Evolutionary conservation across 495 filamentous ascomycete genomes (phyloP).

Genomic region (Podospora tetraspora): DNA sequence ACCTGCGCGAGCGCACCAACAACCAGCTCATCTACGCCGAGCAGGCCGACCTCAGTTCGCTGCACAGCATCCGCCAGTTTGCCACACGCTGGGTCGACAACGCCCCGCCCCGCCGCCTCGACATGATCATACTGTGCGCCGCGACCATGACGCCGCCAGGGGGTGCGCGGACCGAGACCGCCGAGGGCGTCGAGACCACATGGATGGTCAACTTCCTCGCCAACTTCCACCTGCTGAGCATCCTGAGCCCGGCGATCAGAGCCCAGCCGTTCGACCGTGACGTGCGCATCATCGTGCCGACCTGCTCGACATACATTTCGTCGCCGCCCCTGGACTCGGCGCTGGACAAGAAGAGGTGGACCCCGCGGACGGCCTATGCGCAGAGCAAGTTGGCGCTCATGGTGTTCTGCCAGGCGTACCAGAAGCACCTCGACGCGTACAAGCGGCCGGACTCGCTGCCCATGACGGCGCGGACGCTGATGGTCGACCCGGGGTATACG

Average conservation of each 20-base stretch:
- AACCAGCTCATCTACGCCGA: conserved; percentile 94
- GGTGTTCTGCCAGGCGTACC: conserved; percentile 79
- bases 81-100: conserved; percentile 99
- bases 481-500: conserved; percentile 78
- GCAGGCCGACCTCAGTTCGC: conserved; percentile 79
- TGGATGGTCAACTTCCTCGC: conserved; percentile 95
- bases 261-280: conserved; percentile 92
- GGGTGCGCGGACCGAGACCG: conserved; percentile 48
- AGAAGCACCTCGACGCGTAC: conserved; percentile 79
- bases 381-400: conserved; percentile 86
- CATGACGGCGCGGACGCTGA: conserved; percentile 69
- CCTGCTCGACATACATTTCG: conserved; percentile 78
- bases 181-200: conserved; percentile 77
- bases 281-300: conserved; percentile 78
- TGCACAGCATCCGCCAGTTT: conserved; percentile 85
- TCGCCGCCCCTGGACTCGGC: conserved; percentile 53
- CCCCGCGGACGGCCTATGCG: conserved; percentile 58
- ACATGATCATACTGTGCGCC: conserved; percentile 86
- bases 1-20: conserved; percentile 69
- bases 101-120: conserved; percentile 79
- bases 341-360: conserved; percentile 46
- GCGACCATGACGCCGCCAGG: conserved; percentile 65
- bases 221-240: conserved; percentile 90
- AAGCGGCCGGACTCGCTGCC: conserved; percentile 75
- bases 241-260: conserved; percentile 78